Percentiles rank a stretch among this genome's conserved stretches.
These are phyloP conservation scores for Fusarium chaquense DNA, from an alignment of 2,329 filamentous ascomycete species.

Conservation along the genomic window DNA sequence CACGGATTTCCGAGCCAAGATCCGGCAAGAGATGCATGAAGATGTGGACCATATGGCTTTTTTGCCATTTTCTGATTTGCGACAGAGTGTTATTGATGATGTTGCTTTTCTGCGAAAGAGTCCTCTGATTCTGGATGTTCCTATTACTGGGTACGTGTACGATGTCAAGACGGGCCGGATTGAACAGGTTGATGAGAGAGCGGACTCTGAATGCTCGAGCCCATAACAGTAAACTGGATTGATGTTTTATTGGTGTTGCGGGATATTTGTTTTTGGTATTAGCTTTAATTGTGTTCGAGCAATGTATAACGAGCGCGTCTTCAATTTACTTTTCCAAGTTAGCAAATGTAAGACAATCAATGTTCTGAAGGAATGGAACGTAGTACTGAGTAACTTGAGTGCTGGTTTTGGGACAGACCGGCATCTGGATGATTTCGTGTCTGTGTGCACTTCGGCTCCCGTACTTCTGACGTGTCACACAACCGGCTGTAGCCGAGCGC, in stretches of 20 bases:
- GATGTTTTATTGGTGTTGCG: neutral
- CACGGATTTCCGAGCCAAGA: constrained; percentile 64
- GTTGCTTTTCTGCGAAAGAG: constrained; percentile 71
- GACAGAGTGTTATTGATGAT: constrained; percentile 74
- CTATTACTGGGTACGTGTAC: constrained; percentile 80
- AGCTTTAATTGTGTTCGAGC: neutral
- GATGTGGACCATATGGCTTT: constrained; percentile 70
- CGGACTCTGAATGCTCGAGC: constrained; percentile 32
- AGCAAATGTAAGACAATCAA: neutral
- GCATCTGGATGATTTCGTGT: neutral
- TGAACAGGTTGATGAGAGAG: constrained; percentile 45
- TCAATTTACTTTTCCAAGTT: neutral
- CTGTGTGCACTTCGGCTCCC: neutral
- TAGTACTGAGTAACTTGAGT: neutral
- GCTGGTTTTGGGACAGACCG: neutral
- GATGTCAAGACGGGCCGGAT: constrained; percentile 78
- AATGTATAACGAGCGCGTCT: neutral
- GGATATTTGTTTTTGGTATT: too few species aligned
- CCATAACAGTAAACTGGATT: neutral
- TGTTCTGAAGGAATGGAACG: too few species aligned
- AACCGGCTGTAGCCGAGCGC: neutral
- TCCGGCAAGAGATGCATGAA: constrained; percentile 69
- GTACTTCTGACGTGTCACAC: neutral
- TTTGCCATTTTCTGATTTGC: constrained; percentile 72
- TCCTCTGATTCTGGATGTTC: constrained; percentile 70